A percentile compares a stretch with the other conserved stretches of the same genome.
These are phyloP conservation scores for Neonectria ditissima DNA, from an alignment of 2,329 filamentous ascomycete species.

Conservation along the genomic window DNA sequence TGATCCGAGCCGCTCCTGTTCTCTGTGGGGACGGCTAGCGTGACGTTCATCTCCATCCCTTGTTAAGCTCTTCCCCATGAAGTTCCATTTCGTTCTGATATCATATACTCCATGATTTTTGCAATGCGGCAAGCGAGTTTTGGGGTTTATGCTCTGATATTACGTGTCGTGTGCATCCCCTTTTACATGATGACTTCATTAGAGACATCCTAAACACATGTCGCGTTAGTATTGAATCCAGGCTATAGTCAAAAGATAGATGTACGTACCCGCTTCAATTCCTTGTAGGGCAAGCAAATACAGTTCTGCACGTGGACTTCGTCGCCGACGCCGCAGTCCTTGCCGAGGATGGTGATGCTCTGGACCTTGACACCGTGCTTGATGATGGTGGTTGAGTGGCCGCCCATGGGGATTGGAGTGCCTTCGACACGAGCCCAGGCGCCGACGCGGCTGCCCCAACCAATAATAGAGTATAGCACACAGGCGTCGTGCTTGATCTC, in stretches of 20 bases:
- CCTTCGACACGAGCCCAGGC: conserved; percentile 99
- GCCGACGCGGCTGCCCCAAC: conserved; percentile 94
- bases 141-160: conserved; percentile 6
- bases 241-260: no score
- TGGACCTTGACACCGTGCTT: conserved; percentile 99
- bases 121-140: conserved; percentile 1
- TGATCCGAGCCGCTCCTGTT: neutral
- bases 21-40: neutral
- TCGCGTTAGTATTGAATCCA: conserved; percentile 42
- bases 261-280: conserved; percentile 87
- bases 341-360: conserved; percentile 96
- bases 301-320: conserved; percentile 98
- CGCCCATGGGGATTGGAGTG: conserved; percentile 86
- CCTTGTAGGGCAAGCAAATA: conserved; percentile 96
- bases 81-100: conserved; percentile 22
- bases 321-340: conserved; percentile 94
- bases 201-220: conserved; percentile 74
- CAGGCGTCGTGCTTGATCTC: conserved; percentile 98
- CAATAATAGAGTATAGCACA: conserved; percentile 94
- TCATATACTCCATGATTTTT: conserved; percentile 15
- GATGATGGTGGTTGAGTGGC: conserved; percentile 92
- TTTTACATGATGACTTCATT: conserved; percentile 92
- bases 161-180: conserved; percentile 1
- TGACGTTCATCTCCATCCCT: neutral
- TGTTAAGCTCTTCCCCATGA: conserved; percentile 20